phyloP scores from a whole-genome alignment of 345 rosid genomes.

The Chamaenerion angustifolium region DNA sequence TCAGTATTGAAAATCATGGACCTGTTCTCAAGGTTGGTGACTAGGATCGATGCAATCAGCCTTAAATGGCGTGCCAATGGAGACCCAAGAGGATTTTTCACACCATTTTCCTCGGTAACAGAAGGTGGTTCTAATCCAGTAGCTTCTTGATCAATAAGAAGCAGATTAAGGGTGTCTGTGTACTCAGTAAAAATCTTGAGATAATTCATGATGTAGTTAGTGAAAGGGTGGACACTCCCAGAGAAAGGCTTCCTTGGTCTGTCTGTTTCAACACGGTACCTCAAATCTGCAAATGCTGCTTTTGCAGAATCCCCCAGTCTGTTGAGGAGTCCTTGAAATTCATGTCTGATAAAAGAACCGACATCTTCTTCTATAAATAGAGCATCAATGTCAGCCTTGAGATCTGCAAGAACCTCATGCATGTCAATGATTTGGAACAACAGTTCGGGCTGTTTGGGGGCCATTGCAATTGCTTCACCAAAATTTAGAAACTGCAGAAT shows the following conservation, averaged over 20 bases:
- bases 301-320: constrained; percentile 29
- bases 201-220: constrained; percentile 74
- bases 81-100: constrained; percentile 18
- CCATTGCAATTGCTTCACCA: constrained; percentile 57
- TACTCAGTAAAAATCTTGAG: constrained; percentile 45
- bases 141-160: constrained; percentile 27
- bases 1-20: constrained; percentile 40
- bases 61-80: constrained; percentile 44
- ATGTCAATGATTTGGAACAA: constrained; percentile 52
- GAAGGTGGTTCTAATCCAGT: constrained; percentile 16
- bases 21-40: constrained; percentile 35
- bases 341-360: constrained; percentile 33
- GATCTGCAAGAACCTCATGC: constrained; percentile 44
- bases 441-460: constrained; percentile 46
- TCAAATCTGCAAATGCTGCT: constrained; percentile 34
- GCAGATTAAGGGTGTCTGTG: constrained; percentile 29
- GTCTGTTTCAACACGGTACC: constrained; percentile 28
- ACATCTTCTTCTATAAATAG: constrained; percentile 40
- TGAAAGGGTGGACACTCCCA: constrained; percentile 52
- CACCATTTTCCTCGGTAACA: constrained; percentile 15
- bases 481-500: constrained; percentile 47
- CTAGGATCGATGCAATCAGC: constrained; percentile 32
- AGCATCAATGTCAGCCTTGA: constrained; percentile 31
- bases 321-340: constrained; percentile 33
- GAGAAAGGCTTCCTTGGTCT: constrained; percentile 29